Evolutionary conservation across 2,329 filamentous ascomycete species (phyloP).

Genomic region (Aspergillus tanneri): DNA sequence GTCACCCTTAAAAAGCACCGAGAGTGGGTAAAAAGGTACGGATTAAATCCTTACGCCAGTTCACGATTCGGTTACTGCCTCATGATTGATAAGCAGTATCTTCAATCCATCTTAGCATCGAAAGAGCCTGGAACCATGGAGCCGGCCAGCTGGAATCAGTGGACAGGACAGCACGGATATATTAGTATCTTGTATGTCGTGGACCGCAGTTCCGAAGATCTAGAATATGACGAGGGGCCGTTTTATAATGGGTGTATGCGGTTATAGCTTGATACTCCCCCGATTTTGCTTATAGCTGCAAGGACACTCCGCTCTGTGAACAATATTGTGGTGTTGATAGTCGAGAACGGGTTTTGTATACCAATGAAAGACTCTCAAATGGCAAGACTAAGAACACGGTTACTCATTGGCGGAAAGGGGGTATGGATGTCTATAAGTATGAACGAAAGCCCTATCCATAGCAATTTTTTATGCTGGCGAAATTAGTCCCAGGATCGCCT

Average conservation of each 20-base stretch:
- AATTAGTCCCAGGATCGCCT: too few relatives aligned
- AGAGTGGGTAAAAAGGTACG: not conserved
- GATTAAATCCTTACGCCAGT: not conserved
- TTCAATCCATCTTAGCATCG: not conserved
- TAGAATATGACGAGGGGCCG: not conserved
- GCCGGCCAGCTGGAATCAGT: too few relatives aligned
- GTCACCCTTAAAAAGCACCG: not conserved
- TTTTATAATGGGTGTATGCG: too few relatives aligned
- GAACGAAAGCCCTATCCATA: too few relatives aligned
- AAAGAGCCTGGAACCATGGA: too few relatives aligned
- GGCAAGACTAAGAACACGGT: too few relatives aligned
- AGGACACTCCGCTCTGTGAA: not conserved
- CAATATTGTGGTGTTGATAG: not conserved
- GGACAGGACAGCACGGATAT: not conserved
- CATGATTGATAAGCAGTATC: not conserved
- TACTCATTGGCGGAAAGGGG: too few relatives aligned
- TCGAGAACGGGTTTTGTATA: not conserved
- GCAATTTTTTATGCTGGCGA: too few relatives aligned
- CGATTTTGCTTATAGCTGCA: not conserved
- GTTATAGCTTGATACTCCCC: not conserved
- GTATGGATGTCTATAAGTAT: too few relatives aligned
- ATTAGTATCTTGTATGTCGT: not conserved
- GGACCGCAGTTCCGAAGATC: not conserved
- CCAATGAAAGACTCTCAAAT: too few relatives aligned
- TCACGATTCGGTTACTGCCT: not conserved